Base-by-base conservation (phyloP, 2,329 filamentous ascomycete species). In the Graphium sp. region DNA sequence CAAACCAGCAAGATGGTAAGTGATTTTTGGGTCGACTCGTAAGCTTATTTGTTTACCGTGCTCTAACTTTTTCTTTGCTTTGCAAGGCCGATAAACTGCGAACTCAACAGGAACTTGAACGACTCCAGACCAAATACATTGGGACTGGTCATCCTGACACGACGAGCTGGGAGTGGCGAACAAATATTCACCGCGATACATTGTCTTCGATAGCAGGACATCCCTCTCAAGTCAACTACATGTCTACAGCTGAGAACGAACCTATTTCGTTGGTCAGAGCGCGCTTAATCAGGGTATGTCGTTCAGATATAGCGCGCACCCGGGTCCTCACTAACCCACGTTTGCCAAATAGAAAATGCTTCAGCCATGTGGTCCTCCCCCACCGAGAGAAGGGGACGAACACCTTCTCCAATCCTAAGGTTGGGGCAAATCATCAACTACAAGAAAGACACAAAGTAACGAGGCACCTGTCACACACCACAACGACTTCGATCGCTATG, bases 61-160 rank as follows among this genome's bases (percentile, higher is more conserved):
- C 2, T 9, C 34, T 38, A 26, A 41, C 32, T 6, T 7, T 16
- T 12, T n/a, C n/a, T n/a, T n/a, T n/a, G n/a, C n/a, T n/a, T n/a
- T n/a, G 5, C 6, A 26, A 75, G 89, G 89, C 89, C 54, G 89
- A 98, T 61, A 98, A 98, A 59, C 79, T 98, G 39, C 85, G 89
- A 49, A 89, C 83, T 7, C 82, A 93, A 43, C 89, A 98, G 56
- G 89, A 98, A 53, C 85, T 98, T 48, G 89, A 98, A 56, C 77
- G 84, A 38, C 79, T 95, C 12, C 89, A 98, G 56, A 77, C 85
- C 45, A 91, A 91, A 46, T 94, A 89, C 60, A 67, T 98, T 44
- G 89, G 89, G 41, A 95, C 89, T 4, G 89, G 89, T 15, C 85
- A 94, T 53, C 82, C 87, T 24, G 89, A 98, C 58, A 95, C 87